Conservation (phyloP, 768 basidiomycete genomes). For the Mrakia frigida region DNA sequence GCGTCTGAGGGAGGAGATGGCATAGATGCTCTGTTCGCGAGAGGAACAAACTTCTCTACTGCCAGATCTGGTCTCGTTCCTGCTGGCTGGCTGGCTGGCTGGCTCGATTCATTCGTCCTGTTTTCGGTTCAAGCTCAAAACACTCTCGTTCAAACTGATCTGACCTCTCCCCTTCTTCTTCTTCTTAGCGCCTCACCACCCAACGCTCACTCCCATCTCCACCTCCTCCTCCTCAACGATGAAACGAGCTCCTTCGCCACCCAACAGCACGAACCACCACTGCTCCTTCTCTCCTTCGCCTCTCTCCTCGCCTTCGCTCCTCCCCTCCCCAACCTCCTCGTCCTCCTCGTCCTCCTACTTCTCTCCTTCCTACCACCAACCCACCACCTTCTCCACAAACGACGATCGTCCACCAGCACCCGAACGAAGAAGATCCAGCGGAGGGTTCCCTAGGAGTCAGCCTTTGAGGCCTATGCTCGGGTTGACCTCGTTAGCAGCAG, state of each 20-base stretch:
- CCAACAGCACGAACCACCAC: background rate
- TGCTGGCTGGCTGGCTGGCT: too few relatives aligned
- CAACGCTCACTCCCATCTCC: background rate
- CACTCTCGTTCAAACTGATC: too few relatives aligned
- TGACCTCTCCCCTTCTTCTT: too few relatives aligned
- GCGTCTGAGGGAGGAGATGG: too few relatives aligned
- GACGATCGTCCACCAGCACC: background rate
- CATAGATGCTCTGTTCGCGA: too few relatives aligned
- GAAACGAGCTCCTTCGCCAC: background rate
- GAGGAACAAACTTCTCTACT: too few relatives aligned
- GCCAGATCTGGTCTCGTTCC: too few relatives aligned
- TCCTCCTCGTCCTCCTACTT: background rate
- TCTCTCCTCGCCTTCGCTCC: background rate
- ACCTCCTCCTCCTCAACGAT: background rate
- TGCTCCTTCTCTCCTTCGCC: background rate
- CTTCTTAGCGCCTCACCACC: background rate
- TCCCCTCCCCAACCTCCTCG: background rate
- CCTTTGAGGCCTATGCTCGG: background rate
- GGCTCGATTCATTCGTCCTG: too few relatives aligned
- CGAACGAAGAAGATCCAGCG: background rate
- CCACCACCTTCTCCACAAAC: background rate
- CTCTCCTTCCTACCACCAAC: background rate
- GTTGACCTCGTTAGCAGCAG: background rate
- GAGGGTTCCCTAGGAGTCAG: background rate
- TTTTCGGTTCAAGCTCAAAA: too few relatives aligned